A percentile compares a stretch with the other conserved stretches of the same genome.
These are phyloP conservation scores for Exophiala aquamarina DNA, from an alignment of 2,329 filamentous ascomycete species.

Conservation along the genomic window DNA sequence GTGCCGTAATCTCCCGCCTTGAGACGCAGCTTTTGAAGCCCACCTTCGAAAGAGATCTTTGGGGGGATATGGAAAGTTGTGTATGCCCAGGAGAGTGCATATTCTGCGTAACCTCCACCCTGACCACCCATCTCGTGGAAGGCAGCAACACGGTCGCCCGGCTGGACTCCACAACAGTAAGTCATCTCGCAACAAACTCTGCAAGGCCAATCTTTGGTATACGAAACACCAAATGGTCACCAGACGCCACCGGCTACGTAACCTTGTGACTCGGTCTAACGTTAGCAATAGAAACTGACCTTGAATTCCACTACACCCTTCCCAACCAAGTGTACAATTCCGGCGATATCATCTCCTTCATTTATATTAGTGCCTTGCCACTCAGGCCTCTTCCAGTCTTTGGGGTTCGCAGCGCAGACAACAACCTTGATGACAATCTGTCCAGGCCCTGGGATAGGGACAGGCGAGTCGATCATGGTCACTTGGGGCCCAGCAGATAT, in stretches of 20 bases:
- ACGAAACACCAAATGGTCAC: no score
- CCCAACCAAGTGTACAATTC: conserved; percentile 52
- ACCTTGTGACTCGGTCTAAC: no score
- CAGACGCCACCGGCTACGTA: no score
- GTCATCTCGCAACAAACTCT: no score
- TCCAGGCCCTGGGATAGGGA: conserved; percentile 39
- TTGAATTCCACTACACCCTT: conserved; percentile 54
- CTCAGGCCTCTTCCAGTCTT: conserved; percentile 44
- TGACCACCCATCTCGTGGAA: conserved; percentile 51
- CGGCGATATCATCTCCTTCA: conserved; percentile 54
- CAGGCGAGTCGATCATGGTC: conserved; percentile 32
- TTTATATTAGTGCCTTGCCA: conserved; percentile 32
- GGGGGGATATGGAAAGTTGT: conserved; percentile 57
- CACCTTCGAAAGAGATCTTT: conserved; percentile 51
- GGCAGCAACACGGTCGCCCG: conserved; percentile 55
- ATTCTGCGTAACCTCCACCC: conserved; percentile 57
- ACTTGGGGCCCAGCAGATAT: neutral
- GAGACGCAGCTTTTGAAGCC: no score
- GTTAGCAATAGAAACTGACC: neutral
- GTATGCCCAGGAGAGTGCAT: conserved; percentile 53
- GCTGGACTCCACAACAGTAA: no score
- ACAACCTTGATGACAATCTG: conserved; percentile 43
- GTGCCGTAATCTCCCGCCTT: no score
- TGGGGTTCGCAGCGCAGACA: conserved; percentile 46
- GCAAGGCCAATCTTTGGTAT: no score